Evolutionary conservation across 2,329 filamentous ascomycete genomes (phyloP), one percentile per base, ranked within the genome.

Genomic region (Ceratocystis colombiana): DNA sequence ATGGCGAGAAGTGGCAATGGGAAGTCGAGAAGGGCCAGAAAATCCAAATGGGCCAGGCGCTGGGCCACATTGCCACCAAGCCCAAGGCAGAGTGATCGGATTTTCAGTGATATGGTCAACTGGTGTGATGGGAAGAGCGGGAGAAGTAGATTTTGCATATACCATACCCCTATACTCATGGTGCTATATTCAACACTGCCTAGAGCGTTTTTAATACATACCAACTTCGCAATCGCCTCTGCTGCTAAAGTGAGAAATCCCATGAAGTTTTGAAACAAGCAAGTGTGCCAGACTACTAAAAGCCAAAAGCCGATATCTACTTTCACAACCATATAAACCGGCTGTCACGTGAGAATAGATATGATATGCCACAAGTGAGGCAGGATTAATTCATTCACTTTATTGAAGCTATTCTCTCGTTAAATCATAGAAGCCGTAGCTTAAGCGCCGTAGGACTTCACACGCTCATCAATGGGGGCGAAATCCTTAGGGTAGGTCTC

Each of bases 31-130:
- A 90, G 76, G 94, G 93, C 0, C 88, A 93, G 78, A 88, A 81
- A 71, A 84, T 99, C 68, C 91, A 91, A 78, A 88, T 97, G 78
- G 94, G 94, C 2, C 82, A 99, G 77, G 86, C 88, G 6, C 75
- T 99, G 68, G 94, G 93, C 0, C 85, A 82, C 72, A 87, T 96
- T 10, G 79, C 84, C 44, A 83, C 84, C 53, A 75, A 77, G 69
- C 76, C 71, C 70, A 33, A 65, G 41, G 25, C 17, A 17, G 41
- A 62, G 17, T 37, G 17, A 41, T 17, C 17, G 5, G 2, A 64
- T 44, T 17, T 41, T n/a, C 25, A 5, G 25, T 7, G 28, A 7
- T 10, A 37, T 28, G 28, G 25, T 20, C 45, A n/a, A 37, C 5
- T 12, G 10, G 37, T 45, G 12, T n/a, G n/a, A 41, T 15, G 6